Conservation (phyloP, 306 rosid genomes). For the Malus domestica region DNA sequence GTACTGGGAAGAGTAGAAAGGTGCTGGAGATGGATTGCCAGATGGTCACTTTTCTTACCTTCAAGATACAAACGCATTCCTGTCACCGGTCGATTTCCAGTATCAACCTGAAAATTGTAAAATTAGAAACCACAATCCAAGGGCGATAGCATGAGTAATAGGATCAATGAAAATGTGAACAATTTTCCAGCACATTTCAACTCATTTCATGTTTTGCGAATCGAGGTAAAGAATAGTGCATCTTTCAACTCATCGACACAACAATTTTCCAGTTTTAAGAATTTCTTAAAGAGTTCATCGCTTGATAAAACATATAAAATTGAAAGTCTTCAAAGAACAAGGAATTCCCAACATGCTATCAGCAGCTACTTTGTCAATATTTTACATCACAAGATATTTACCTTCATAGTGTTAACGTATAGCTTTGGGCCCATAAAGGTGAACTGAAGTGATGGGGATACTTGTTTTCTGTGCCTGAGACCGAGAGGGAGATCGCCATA, state of each 20-base stretch:
- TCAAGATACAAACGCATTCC: conserved; percentile 76
- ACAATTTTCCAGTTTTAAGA: background rate
- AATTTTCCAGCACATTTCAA: no score
- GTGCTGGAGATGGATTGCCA: conserved; percentile 88
- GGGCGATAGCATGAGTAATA: background rate
- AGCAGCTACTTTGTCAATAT: background rate
- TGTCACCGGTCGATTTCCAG: conserved; percentile 69
- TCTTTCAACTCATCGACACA: background rate
- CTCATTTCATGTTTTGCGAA: background rate
- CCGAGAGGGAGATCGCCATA: conserved; percentile 78
- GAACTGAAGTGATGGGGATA: conserved; percentile 70
- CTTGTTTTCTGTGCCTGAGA: conserved; percentile 45
- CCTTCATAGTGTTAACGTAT: conserved; percentile 78
- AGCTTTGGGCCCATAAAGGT: conserved; percentile 80
- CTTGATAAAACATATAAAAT: background rate
- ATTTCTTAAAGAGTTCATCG: background rate
- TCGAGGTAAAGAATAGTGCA: background rate
- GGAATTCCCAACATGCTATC: background rate
- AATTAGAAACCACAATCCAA: conserved; percentile 11
- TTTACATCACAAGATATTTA: conserved; percentile 17
- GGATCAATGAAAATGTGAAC: background rate
- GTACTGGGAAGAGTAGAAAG: conserved; percentile 57
- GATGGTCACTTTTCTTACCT: conserved; percentile 64
- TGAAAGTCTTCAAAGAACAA: background rate
- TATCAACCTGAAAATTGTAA: conserved; percentile 49